Base-by-base conservation (phyloP, 1,284 basidiomycete species). In the Crucibulum parvulum region DNA sequence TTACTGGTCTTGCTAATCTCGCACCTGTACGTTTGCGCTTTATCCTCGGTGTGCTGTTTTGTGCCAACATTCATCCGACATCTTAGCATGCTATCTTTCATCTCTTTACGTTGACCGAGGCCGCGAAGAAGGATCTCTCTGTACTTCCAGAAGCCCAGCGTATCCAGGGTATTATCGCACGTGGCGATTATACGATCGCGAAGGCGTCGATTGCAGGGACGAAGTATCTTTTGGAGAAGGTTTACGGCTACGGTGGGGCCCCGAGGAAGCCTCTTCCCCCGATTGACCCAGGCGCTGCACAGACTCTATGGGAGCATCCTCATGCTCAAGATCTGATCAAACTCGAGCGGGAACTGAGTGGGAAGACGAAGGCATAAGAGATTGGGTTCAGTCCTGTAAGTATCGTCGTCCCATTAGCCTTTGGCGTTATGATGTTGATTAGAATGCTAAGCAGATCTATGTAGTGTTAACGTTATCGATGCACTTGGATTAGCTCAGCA, bases 191-290 rank as follows among this genome's bases (percentile, higher is more conserved):
- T 63, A 91, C 92, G 11, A 90, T 95, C 68, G 86, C 91, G 35
- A 91, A 92, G 72, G 78, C 87, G 3, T 91, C 90, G 4, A 92
- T 96, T 66, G 79, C 91, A 1, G 94, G 94, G 7, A 95, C 92
- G 11, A 97, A 97, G 78, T 90, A 81, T 72, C 82, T 93, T 55
- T 76, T 95, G 36, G 79, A 91, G 74, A 89, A 86, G 71, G 75
- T 92, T 53, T 84, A 89, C 66, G 93, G 93, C 6, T 93, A 93
- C 69, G 91, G 91, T 15, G 92, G 94, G 0, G 75, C 84, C 38
- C 87, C 92, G 45, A 85, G 95, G 59, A 87, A 83, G 62, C 92
- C 95, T 9, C 83, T 97, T 53, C 85, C 87, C 45, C 86, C 88
- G 5, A 87, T 90, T 18, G 79, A 83, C 8, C 68, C 82, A 36